These are phyloP conservation scores for Pleurotus giganteus DNA, from an alignment of 768 basidiomycete species.

Conservation along the genomic window DNA sequence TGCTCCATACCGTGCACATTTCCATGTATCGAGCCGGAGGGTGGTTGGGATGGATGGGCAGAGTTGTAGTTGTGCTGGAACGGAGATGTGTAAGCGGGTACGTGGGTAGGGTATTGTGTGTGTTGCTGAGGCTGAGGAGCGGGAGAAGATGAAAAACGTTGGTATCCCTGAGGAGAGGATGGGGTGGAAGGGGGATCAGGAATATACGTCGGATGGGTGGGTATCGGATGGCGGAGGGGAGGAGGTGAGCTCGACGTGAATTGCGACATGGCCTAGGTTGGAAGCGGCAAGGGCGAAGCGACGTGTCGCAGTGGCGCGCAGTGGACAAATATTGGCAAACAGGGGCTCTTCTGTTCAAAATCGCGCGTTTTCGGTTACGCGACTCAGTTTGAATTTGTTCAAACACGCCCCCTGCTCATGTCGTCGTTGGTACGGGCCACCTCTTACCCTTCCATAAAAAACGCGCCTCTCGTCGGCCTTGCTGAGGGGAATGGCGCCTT, in stretches of 20 bases:
- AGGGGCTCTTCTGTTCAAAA: slow-evolving; percentile 7
- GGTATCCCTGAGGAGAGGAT: slow-evolving; percentile 70
- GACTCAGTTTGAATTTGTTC: slow-evolving; percentile 1
- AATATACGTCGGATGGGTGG: slow-evolving; percentile 84
- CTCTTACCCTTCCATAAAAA: slow-evolving; percentile 76
- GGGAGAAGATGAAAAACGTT: slow-evolving; percentile 68
- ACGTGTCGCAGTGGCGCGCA: neutral
- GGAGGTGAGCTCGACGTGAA: slow-evolving; percentile 56
- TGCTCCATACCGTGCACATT: slow-evolving; percentile 32
- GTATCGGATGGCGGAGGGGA: slow-evolving; percentile 84
- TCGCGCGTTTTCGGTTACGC: slow-evolving; percentile 3
- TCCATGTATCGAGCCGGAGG: slow-evolving; percentile 14
- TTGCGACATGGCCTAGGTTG: slow-evolving; percentile 1
- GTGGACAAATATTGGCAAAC: slow-evolving; percentile 9
- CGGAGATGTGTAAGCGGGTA: slow-evolving; percentile 46
- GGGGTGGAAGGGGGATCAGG: slow-evolving; percentile 81
- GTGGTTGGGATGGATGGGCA: slow-evolving; percentile 27
- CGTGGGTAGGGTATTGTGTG: slow-evolving; percentile 31
- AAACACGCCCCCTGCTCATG: slow-evolving; percentile 32
- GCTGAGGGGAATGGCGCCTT: slow-evolving; percentile 87
- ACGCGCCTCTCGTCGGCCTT: slow-evolving; percentile 78
- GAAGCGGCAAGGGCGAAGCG: neutral
- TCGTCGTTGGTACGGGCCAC: slow-evolving; percentile 54
- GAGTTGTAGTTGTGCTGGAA: slow-evolving; percentile 45
- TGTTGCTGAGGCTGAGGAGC: slow-evolving; percentile 28